These are phyloP conservation scores for Claviceps lovelessii DNA, from an alignment of 2,329 filamentous ascomycete species.

Conservation along the genomic window DNA sequence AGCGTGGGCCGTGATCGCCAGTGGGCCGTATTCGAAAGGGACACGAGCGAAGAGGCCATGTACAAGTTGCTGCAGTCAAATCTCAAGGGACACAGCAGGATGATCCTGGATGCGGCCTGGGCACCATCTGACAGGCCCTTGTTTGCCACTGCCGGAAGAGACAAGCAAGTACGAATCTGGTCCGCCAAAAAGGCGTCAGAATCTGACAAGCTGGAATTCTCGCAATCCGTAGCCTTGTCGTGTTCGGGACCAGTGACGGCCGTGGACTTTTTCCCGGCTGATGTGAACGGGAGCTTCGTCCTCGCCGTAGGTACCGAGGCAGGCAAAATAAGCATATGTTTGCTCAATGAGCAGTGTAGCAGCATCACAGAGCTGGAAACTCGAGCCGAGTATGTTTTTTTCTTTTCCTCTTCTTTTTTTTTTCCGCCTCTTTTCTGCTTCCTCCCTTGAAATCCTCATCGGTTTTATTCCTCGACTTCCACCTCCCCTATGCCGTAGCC, in stretches of 20 bases:
- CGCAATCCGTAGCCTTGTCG: slow-evolving; percentile 37
- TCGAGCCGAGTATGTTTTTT: slow-evolving; percentile 23
- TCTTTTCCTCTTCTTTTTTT: not conserved
- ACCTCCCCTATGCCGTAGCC: too few species aligned
- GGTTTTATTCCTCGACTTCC: not conserved
- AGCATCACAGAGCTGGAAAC: slow-evolving; percentile 23
- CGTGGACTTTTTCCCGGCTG: slow-evolving; percentile 45
- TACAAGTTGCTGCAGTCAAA: slow-evolving; percentile 53
- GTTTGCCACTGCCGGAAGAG: slow-evolving; percentile 82
- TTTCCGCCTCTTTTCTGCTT: not conserved
- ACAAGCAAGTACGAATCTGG: slow-evolving; percentile 75
- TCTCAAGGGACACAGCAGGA: slow-evolving; percentile 74
- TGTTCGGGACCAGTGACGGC: slow-evolving; percentile 53
- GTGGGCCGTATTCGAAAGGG: slow-evolving; percentile 66
- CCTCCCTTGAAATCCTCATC: not conserved
- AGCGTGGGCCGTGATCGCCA: slow-evolving; percentile 86
- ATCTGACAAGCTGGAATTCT: slow-evolving; percentile 27
- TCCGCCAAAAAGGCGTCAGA: slow-evolving; percentile 16
- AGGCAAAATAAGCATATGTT: slow-evolving; percentile 31
- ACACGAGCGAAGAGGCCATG: slow-evolving; percentile 16
- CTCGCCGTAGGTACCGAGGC: slow-evolving; percentile 46
- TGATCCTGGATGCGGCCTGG: slow-evolving; percentile 87
- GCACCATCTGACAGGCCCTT: slow-evolving; percentile 40
- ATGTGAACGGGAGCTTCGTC: slow-evolving; percentile 19
- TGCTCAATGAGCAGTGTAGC: slow-evolving; percentile 25